Base-by-base conservation (phyloP, 306 rosid genomes). In the Aeschynomene evenia region DNA sequence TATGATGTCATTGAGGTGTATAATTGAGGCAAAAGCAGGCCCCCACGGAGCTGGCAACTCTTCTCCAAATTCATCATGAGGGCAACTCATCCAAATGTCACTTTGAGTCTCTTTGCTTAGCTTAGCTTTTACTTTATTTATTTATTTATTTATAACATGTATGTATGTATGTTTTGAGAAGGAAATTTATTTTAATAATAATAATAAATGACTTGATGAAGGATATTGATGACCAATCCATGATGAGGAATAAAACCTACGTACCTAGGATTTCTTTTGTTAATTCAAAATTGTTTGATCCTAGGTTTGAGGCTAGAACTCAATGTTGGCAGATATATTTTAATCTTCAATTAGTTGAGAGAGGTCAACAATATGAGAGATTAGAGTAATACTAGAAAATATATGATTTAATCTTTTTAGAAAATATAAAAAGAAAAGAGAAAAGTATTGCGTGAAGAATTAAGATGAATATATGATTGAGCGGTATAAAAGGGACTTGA, bases 21-120 rank as follows among this genome's bases (percentile, higher is more conserved):
- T 78, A 71, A 71, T 71, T 78, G 77, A 59, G 67, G 14, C 71
- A 15, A 51, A 29, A 46, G 54, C 48, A 53, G 77, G 77, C 40
- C 73, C 77, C 66, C 71, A 52, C 53, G 11, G 52, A 40, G 26
- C 62, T 54, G 57, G 21, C 31, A 50, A 70, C 15, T 26, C 76
- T 62, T 61, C 65, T 60, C 42, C 43, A 68, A 37, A 23, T 61
- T 69, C 71, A 50, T 69, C 52, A 69, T 76, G 71, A 7, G 50
- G 42, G 6, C 16, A 52, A 61, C 52, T 34, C 20, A 46, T 59
- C n/a, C n/a, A 8, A 19, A 51, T 26, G 56, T 63, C 16, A n/a
- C n/a, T 48, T 31, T 29, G 33, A 45, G 45, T 28, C 3, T 0
- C 3, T 39, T 6, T 48, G n/a, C 57, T 37, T 76, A 60, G 80